These are phyloP conservation scores for Akanthomyces muscarius DNA, from an alignment of 2,329 filamentous ascomycete species.

Conservation along the genomic window DNA sequence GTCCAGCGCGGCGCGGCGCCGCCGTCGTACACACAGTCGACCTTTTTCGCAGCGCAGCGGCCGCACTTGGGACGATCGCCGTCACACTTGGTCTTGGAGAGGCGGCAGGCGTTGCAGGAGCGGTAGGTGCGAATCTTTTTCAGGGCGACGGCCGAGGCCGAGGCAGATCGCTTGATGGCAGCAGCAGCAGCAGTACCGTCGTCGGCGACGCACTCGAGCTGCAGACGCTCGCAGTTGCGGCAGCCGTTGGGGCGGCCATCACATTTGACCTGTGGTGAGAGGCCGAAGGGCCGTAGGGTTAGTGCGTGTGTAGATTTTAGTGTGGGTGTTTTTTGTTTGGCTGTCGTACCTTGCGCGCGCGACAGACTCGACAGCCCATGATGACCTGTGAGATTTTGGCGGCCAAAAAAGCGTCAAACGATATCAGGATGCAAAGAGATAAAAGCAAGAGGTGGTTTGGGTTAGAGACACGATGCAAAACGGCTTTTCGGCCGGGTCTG, in stretches of 20 bases:
- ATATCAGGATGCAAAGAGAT: not conserved
- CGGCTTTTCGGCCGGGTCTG: not conserved
- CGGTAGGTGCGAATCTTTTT: slow-evolving; percentile 40
- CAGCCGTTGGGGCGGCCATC: slow-evolving; percentile 40
- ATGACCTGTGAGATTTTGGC: slow-evolving; percentile 9
- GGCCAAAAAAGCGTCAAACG: not conserved
- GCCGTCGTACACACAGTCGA: slow-evolving; percentile 38
- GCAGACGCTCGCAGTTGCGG: slow-evolving; percentile 40
- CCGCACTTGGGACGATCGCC: slow-evolving; percentile 38
- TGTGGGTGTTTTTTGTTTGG: not conserved
- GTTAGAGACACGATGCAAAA: slow-evolving; percentile 3
- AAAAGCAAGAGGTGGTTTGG: not conserved
- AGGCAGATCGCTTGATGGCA: slow-evolving; percentile 4
- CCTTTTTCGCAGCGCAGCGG: slow-evolving; percentile 31
- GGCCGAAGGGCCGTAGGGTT: slow-evolving; percentile 6
- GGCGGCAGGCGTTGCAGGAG: slow-evolving; percentile 36
- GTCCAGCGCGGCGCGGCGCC: slow-evolving; percentile 36
- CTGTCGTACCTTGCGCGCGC: slow-evolving; percentile 35
- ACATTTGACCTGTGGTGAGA: slow-evolving; percentile 35
- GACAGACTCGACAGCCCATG: slow-evolving; percentile 40
- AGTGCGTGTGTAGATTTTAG: not conserved
- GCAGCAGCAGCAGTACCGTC: slow-evolving; percentile 25
- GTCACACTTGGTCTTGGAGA: slow-evolving; percentile 41
- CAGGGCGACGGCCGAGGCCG: slow-evolving; percentile 28
- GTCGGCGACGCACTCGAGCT: slow-evolving; percentile 38